Evolutionary conservation across 495 filamentous ascomycete genomes (phyloP).

Genomic region (Podospora didyma): DNA sequence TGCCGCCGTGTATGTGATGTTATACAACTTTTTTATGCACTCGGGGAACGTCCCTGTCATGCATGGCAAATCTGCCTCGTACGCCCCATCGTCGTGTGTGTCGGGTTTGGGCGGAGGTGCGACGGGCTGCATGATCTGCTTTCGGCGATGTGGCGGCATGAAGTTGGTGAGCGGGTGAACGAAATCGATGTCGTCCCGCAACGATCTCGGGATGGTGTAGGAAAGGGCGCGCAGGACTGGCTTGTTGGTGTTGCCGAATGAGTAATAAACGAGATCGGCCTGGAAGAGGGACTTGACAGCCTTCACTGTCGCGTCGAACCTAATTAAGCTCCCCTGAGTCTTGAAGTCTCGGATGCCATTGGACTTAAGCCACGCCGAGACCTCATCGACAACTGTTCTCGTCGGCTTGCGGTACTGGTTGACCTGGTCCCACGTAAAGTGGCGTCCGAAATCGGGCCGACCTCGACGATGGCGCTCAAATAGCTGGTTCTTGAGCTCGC

Average conservation of each 20-base stretch:
- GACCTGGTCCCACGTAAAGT: constrained; percentile 30
- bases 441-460: constrained; percentile 20
- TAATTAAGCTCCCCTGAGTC: constrained; percentile 28
- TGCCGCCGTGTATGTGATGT: constrained; percentile 32
- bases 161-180: constrained; percentile 41
- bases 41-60: constrained; percentile 29
- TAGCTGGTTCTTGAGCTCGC: constrained; percentile 29
- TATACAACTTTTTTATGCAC: constrained; percentile 39
- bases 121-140: not conserved
- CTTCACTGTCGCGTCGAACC: constrained; percentile 29
- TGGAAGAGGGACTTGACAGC: constrained; percentile 33
- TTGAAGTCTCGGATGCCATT: constrained; percentile 23
- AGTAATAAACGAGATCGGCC: constrained; percentile 34
- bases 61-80: constrained; percentile 24
- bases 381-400: constrained; percentile 11
- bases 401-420: constrained; percentile 25
- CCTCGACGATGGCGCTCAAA: constrained; percentile 12
- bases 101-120: not conserved
- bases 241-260: constrained; percentile 16
- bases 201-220: constrained; percentile 45
- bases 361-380: constrained; percentile 34
- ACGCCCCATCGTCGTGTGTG: not conserved
- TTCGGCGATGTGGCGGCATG: constrained; percentile 28
- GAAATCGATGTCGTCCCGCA: constrained; percentile 39
- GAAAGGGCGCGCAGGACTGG: constrained; percentile 30